A percentile compares a stretch with the other conserved stretches of the same genome.
These are phyloP conservation scores for Pseudocercospora fijiensis DNA, from an alignment of 2,329 filamentous ascomycete species.

Conservation along the genomic window DNA sequence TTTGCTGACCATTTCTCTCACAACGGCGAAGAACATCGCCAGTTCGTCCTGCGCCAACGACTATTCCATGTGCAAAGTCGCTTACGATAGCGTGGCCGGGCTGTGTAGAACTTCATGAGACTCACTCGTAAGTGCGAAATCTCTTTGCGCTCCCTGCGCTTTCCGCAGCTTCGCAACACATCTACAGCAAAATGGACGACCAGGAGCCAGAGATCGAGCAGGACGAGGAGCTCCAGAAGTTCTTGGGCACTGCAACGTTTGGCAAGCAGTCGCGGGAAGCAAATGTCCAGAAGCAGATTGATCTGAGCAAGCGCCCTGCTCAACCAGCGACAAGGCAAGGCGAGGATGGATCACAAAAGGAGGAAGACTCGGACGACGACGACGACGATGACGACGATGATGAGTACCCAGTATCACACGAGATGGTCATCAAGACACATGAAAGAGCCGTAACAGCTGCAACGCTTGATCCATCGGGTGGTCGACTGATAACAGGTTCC, in stretches of 20 bases:
- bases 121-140: slow-evolving; percentile 25
- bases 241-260: slow-evolving; percentile 77
- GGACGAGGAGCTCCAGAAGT: slow-evolving; percentile 71
- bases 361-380: slow-evolving; percentile 26
- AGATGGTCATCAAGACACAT: slow-evolving; percentile 89
- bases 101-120: background rate
- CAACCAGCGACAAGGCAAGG: slow-evolving; percentile 1
- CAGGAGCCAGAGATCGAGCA: slow-evolving; percentile 36
- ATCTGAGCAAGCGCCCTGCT: slow-evolving; percentile 65
- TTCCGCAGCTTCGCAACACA: slow-evolving; percentile 3
- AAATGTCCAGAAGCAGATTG: slow-evolving; percentile 77
- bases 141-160: slow-evolving; percentile 23
- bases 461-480: slow-evolving; percentile 80
- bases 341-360: slow-evolving; percentile 13
- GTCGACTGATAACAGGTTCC: slow-evolving; percentile 83
- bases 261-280: slow-evolving; percentile 75
- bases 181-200: slow-evolving; percentile 25
- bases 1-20: no score
- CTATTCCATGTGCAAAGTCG: no score
- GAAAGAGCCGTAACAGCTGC: slow-evolving; percentile 81
- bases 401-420: slow-evolving; percentile 88
- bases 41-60: no score
- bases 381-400: slow-evolving; percentile 68
- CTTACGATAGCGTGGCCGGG: background rate
- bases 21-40: no score